A percentile compares a stretch with the other conserved stretches of the same genome.
phyloP scores from a whole-genome alignment of 2,329 filamentous ascomycete species.

The Aureobasidium musti region DNA sequence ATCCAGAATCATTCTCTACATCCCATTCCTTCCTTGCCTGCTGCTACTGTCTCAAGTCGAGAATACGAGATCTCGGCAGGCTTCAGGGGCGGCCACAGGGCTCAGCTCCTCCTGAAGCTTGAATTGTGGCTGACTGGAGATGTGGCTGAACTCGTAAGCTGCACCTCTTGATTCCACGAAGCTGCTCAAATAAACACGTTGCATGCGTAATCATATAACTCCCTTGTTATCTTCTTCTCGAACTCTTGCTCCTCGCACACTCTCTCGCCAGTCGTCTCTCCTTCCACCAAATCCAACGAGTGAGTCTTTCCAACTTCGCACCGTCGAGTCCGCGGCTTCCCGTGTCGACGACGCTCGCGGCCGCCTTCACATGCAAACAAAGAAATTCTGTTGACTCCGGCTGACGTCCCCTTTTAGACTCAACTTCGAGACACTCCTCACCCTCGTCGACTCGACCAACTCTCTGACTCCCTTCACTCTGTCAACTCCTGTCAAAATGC shows the following conservation, averaged over 20 bases:
- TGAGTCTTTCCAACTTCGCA: background rate
- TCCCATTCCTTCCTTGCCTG: background rate
- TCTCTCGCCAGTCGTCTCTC: background rate
- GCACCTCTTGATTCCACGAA: background rate
- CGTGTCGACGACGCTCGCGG: conserved; percentile 2
- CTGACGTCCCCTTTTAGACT: conserved; percentile 22
- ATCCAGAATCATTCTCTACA: background rate
- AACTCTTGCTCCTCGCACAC: background rate
- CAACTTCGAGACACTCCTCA: background rate
- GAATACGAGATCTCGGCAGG: background rate
- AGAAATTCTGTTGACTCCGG: conserved; percentile 29
- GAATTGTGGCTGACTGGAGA: conserved; percentile 7
- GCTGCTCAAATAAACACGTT: conserved; percentile 20
- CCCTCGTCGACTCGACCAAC: conserved; percentile 7
- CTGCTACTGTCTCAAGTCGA: background rate
- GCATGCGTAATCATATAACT: conserved; percentile 20
- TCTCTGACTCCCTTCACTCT: background rate
- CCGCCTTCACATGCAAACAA: conserved; percentile 27
- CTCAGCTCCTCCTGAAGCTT: conserved; percentile 8
- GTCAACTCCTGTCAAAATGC: conserved; percentile 57
- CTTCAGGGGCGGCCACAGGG: too few species aligned
- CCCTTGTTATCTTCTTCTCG: background rate
- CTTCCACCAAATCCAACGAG: background rate
- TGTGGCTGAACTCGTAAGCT: conserved; percentile 14
- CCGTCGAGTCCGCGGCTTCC: background rate